Evolutionary conservation across 192 early-diverging fungal genomes (phyloP).

Genomic region (Jimgerdemannia lactiflua): DNA sequence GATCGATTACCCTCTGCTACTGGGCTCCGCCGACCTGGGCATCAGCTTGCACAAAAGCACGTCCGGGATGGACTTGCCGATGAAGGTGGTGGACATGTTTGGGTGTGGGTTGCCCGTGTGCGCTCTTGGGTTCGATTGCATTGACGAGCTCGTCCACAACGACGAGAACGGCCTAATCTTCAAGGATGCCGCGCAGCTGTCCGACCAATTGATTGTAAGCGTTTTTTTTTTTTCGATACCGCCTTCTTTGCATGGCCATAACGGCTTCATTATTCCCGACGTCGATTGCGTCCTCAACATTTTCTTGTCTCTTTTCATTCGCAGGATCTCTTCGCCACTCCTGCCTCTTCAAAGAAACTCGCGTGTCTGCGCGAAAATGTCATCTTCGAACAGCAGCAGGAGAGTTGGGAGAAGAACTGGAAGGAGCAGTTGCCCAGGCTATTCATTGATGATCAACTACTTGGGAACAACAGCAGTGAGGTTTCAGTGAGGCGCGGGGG

Average conservation of each 20-base stretch:
- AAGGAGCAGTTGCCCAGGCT: constrained; percentile 5
- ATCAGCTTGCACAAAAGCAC: constrained; percentile 93
- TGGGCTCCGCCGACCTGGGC: constrained; percentile 92
- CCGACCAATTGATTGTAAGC: constrained; percentile 61
- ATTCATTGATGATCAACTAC: constrained; percentile 5
- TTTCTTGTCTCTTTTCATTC: not conserved
- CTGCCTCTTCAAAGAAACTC: constrained; percentile 7
- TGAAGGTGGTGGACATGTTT: constrained; percentile 99
- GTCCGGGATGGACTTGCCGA: constrained; percentile 93
- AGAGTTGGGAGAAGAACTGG: constrained; percentile 14
- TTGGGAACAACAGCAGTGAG: not conserved
- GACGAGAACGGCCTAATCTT: constrained; percentile 70
- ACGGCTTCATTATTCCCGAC: not conserved
- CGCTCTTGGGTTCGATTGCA: constrained; percentile 61
- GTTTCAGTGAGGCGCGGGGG: not conserved
- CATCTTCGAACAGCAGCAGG: constrained; percentile 9
- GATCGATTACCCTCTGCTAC: constrained; percentile 80
- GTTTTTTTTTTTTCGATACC: not conserved
- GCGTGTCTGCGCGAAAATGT: constrained; percentile 15
- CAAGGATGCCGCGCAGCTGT: constrained; percentile 49
- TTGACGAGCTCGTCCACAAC: constrained; percentile 64
- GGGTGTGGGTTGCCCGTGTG: constrained; percentile 91
- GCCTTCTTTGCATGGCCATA: not conserved
- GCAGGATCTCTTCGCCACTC: constrained; percentile 12
- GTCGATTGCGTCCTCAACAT: not conserved